These are phyloP conservation scores for Cercophora samala DNA, from an alignment of 495 filamentous ascomycete genomes.

Conservation along the genomic window DNA sequence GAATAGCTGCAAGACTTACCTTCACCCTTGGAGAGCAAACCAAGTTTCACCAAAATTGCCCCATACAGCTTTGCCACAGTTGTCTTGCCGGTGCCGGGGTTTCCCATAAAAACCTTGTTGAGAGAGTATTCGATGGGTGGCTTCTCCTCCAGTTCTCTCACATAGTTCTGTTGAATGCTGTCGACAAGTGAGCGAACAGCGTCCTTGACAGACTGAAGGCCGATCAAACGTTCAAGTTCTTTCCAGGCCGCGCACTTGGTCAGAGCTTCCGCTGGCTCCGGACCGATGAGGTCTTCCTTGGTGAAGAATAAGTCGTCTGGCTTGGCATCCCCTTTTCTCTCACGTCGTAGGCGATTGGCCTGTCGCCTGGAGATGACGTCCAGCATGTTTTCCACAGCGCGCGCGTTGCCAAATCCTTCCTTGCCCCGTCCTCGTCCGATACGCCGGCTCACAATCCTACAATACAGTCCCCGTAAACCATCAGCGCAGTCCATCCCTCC, in stretches of 20 bases:
- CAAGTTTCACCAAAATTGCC: slow-evolving; percentile 58
- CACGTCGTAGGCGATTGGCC: slow-evolving; percentile 47
- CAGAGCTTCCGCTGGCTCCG: slow-evolving; percentile 56
- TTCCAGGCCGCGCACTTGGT: slow-evolving; percentile 53
- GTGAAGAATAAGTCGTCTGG: slow-evolving; percentile 53
- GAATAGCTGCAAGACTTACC: slow-evolving; percentile 36
- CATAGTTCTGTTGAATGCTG: slow-evolving; percentile 59
- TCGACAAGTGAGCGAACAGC: slow-evolving; percentile 56
- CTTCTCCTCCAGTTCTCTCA: slow-evolving; percentile 58
- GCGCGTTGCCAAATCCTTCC: slow-evolving; percentile 71
- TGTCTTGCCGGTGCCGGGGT: slow-evolving; percentile 74
- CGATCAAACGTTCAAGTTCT: slow-evolving; percentile 58
- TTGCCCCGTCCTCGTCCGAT: slow-evolving; percentile 59
- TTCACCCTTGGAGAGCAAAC: slow-evolving; percentile 60
- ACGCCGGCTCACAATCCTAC: slow-evolving; percentile 59
- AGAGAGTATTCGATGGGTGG: slow-evolving; percentile 55
- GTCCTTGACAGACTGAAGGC: slow-evolving; percentile 60
- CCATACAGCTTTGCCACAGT: slow-evolving; percentile 73
- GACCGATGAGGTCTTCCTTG: slow-evolving; percentile 63
- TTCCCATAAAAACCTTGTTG: slow-evolving; percentile 69
- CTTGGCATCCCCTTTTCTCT: slow-evolving; percentile 28
- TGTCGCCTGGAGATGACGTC: slow-evolving; percentile 56
- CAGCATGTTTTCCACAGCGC: slow-evolving; percentile 62
- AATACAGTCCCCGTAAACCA: slow-evolving; percentile 60
- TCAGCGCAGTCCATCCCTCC: slow-evolving; percentile 57